Conservation (phyloP, 108 stramenopile species). For the Skeletonema potamos region DNA sequence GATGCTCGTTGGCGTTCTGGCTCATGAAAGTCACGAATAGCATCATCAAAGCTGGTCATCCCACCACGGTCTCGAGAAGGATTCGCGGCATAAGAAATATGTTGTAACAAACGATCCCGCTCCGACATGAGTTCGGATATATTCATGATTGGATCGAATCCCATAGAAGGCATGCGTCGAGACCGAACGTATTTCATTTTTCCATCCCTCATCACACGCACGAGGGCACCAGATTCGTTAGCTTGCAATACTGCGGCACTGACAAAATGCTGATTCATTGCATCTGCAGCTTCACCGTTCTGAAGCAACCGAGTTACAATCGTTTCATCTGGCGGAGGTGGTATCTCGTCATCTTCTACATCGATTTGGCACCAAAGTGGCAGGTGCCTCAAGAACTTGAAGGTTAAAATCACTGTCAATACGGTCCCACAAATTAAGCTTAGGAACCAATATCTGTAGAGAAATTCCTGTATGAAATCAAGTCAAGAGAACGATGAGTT, state of each 20-base stretch:
- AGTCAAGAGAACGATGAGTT: background rate
- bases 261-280: conserved; percentile 42
- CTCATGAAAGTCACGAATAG: conserved; percentile 14
- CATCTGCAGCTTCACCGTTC: conserved; percentile 38
- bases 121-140: conserved; percentile 28
- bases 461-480: conserved; percentile 4
- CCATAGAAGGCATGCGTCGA: conserved; percentile 42
- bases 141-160: conserved; percentile 49
- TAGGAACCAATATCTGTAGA: conserved; percentile 42
- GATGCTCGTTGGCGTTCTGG: conserved; percentile 2
- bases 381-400: conserved; percentile 28
- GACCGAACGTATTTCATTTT: conserved; percentile 46
- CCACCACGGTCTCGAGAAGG: conserved; percentile 5
- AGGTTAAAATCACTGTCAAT: conserved; percentile 28
- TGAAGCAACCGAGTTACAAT: conserved; percentile 35
- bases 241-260: conserved; percentile 51
- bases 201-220: conserved; percentile 42
- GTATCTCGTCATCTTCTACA: conserved; percentile 48
- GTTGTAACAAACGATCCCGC: conserved; percentile 31
- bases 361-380: conserved; percentile 42
- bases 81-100: conserved; percentile 17
- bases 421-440: conserved; percentile 36
- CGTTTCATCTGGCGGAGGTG: conserved; percentile 47
- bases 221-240: conserved; percentile 49
- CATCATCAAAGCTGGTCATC: conserved; percentile 27